phyloP scores from a whole-genome alignment of 768 basidiomycete species.

The Termitomyces eurrhizus region DNA sequence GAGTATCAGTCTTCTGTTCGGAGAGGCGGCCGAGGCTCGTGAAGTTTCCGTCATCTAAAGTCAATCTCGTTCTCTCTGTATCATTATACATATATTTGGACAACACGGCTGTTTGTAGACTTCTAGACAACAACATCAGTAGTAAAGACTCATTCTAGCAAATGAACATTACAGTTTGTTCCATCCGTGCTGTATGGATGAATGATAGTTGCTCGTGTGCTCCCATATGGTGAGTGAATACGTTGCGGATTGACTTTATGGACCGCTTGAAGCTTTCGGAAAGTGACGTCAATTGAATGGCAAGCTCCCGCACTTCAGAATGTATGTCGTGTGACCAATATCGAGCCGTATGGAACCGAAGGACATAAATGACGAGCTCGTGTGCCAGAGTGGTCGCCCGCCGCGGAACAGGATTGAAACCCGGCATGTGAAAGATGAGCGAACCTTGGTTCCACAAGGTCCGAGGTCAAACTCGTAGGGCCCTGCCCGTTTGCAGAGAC shows the following conservation, averaged over 20 bases:
- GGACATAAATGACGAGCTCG: neutral
- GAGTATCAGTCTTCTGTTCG: constrained; percentile 85
- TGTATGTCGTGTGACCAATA: neutral
- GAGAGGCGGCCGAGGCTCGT: constrained; percentile 67
- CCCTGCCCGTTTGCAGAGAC: neutral
- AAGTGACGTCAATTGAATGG: neutral
- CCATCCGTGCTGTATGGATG: neutral
- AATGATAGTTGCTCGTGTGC: neutral
- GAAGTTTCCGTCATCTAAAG: constrained; percentile 35
- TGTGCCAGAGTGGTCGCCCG: neutral
- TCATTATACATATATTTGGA: constrained; percentile 16
- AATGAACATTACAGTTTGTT: constrained; percentile 1
- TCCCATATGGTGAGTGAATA: too few species aligned
- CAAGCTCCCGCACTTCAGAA: neutral
- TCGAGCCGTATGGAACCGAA: neutral
- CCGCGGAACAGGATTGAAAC: neutral
- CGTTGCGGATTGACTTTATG: neutral
- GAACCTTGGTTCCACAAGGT: neutral
- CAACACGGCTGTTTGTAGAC: constrained; percentile 9
- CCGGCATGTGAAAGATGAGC: neutral
- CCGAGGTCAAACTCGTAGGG: neutral
- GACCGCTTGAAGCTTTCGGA: neutral
- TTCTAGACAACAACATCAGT: constrained; percentile 12
- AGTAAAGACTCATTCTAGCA: neutral
- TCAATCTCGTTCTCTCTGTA: constrained; percentile 2